Conservation (phyloP, 2,329 filamentous ascomycete genomes). For the Beauveria sp. region DNA sequence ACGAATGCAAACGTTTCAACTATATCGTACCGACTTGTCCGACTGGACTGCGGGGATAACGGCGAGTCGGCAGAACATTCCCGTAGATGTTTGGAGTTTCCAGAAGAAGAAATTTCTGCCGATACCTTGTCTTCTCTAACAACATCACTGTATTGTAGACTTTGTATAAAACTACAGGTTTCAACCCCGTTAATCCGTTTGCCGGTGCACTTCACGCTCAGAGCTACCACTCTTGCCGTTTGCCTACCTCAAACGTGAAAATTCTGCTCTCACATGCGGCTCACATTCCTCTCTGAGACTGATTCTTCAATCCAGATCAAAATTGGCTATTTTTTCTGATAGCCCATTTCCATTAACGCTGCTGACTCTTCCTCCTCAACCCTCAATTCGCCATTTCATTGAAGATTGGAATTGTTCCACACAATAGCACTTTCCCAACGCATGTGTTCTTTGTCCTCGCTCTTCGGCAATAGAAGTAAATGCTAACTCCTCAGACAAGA, state of each 20-base stretch:
- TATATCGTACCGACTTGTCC: not conserved
- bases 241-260: not conserved
- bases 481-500: not conserved
- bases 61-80: not conserved
- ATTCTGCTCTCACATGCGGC: not conserved
- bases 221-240: not conserved
- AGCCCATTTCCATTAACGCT: not conserved
- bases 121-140: not conserved
- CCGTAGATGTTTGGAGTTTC: constrained; percentile 1
- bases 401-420: not conserved
- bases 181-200: not conserved
- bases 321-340: not conserved
- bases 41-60: not conserved
- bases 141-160: no score
- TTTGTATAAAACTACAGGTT: not conserved
- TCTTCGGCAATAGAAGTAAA: no score
- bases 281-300: not conserved
- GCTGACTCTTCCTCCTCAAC: not conserved
- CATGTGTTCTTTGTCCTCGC: not conserved
- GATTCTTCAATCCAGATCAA: not conserved
- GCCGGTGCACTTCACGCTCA: not conserved
- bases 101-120: not conserved
- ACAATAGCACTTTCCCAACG: not conserved
- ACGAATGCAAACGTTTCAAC: not conserved
- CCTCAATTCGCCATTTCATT: not conserved